Base-by-base conservation (phyloP, 257 asterid genomes). In the Jacaranda mimosifolia region DNA sequence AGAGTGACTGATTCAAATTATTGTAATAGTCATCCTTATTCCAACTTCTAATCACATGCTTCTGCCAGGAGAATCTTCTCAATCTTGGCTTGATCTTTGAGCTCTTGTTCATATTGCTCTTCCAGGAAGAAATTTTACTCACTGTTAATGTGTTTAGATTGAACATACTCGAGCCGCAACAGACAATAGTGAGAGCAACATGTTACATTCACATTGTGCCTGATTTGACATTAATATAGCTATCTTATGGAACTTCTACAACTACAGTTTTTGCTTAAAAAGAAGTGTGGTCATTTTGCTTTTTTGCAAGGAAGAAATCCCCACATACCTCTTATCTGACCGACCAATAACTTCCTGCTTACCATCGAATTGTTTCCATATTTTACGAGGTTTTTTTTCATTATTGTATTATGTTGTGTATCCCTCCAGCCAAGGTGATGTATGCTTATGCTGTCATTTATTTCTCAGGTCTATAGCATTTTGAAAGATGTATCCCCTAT, bases 391-490 rank as follows among this genome's bases (percentile, higher is more conserved):
- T 68, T 55, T 62, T 7, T 7, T 72, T 13, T 14, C 12, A 46
- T 48, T 32, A n/a, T 60, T 63, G 43, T 72, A 55, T 40, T 43
- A 3, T 57, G 63, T 26, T 2, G 56, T 38, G 3, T 65, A 36
- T 51, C 59, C 73, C 42, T 32, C 58, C 63, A 53, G 72, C 60
- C 46, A 32, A 11, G 17, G 18, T 73, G 72, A 45, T 64, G 74
- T 65, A 21, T 73, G n/a, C 60, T 67, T 63, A 40, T 78, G 56
- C 68, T 60, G 69, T 73, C 68, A 38, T 69, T 81, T 70, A 18
- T 68, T 74, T n/a, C 80, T 68, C 78, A 95, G 99, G 97, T 93
- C 52, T 91, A 90, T 78, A 63, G 59, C 82, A 88, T 96, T 70
- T 68, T 96, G 83, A 91, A 91, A 80, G 97, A 92, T 78, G 94